A percentile compares a stretch with the other conserved stretches of the same genome.
phyloP scores from a whole-genome alignment of 768 basidiomycete species.

The Calocera viscosa region DNA sequence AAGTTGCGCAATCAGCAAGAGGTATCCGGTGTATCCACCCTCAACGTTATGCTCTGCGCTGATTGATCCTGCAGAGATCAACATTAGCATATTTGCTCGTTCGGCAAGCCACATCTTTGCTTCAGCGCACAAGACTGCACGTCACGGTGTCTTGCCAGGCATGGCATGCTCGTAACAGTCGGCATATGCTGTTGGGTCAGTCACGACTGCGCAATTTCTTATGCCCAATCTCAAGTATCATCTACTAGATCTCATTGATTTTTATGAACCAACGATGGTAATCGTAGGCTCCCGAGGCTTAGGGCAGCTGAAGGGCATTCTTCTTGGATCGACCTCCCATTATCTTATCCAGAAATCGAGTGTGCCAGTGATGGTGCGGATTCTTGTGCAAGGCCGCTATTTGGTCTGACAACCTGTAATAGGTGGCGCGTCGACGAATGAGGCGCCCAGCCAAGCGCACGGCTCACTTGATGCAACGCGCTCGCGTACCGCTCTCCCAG shows the following conservation, averaged over 20 bases:
- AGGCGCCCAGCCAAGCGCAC: slow-evolving; percentile 72
- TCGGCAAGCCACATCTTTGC: slow-evolving; percentile 74
- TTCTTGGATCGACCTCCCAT: slow-evolving; percentile 89
- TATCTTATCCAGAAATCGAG: slow-evolving; percentile 91
- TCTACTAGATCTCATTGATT: slow-evolving; percentile 56
- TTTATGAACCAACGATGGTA: slow-evolving; percentile 75
- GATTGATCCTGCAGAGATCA: slow-evolving; percentile 50
- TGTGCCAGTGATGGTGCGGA: slow-evolving; percentile 75
- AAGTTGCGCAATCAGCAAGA: slow-evolving; percentile 89
- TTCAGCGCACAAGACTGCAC: slow-evolving; percentile 82
- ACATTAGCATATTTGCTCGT: slow-evolving; percentile 75
- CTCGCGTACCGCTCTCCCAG: slow-evolving; percentile 74
- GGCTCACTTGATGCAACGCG: slow-evolving; percentile 70
- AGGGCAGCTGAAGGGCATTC: slow-evolving; percentile 76
- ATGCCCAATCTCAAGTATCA: background rate
- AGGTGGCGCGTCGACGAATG: slow-evolving; percentile 71
- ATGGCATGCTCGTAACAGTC: slow-evolving; percentile 90
- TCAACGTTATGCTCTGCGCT: slow-evolving; percentile 5
- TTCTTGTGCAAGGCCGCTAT: background rate
- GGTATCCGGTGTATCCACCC: slow-evolving; percentile 32
- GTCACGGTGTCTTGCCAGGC: slow-evolving; percentile 86
- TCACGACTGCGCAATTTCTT: background rate
- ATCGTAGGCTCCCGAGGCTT: slow-evolving; percentile 93
- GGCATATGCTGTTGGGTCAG: slow-evolving; percentile 75
- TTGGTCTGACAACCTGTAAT: background rate